Conservation (phyloP, 2,329 filamentous ascomycete genomes). For the Beauveria caledonica region DNA sequence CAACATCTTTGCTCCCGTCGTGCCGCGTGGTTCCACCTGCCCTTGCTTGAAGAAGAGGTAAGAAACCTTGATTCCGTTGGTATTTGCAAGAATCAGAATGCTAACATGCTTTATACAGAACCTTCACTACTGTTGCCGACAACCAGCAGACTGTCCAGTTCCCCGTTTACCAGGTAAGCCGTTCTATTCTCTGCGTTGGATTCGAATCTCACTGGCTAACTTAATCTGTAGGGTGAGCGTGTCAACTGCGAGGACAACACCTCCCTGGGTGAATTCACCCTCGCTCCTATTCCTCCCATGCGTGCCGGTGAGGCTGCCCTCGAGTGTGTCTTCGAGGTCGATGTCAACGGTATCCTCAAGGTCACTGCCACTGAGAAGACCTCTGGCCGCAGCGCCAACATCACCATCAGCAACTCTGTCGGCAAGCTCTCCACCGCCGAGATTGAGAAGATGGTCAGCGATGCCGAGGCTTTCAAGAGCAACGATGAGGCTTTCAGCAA, state of each 20-base stretch:
- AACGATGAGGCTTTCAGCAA: conserved; percentile 98
- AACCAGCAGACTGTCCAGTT: conserved; percentile 80
- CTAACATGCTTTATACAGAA: conserved; percentile 26
- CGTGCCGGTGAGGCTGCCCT: conserved; percentile 92
- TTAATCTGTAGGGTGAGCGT: conserved; percentile 77
- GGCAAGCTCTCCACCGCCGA: conserved; percentile 91
- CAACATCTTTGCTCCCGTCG: conserved; percentile 95
- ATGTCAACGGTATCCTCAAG: conserved; percentile 99
- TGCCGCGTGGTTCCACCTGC: conserved; percentile 69
- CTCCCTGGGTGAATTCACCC: conserved; percentile 91
- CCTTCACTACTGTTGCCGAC: conserved; percentile 80
- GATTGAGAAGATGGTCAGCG: conserved; percentile 96
- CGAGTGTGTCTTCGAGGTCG: conserved; percentile 97
- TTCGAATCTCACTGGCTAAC: neutral
- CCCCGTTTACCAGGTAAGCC: conserved; percentile 52
- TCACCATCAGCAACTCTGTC: conserved; percentile 99
- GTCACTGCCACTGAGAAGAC: conserved; percentile 99
- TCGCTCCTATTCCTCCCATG: conserved; percentile 82
- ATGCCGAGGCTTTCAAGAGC: conserved; percentile 98
- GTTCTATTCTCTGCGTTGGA: no score
- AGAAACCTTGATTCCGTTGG: neutral
- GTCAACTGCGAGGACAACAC: conserved; percentile 99
- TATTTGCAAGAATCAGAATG: neutral
- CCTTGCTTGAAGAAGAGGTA: conserved; percentile 68
- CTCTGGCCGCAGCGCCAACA: conserved; percentile 95